Base-by-base conservation (phyloP, 2,329 filamentous ascomycete genomes). In the Colletotrichum magnum region DNA sequence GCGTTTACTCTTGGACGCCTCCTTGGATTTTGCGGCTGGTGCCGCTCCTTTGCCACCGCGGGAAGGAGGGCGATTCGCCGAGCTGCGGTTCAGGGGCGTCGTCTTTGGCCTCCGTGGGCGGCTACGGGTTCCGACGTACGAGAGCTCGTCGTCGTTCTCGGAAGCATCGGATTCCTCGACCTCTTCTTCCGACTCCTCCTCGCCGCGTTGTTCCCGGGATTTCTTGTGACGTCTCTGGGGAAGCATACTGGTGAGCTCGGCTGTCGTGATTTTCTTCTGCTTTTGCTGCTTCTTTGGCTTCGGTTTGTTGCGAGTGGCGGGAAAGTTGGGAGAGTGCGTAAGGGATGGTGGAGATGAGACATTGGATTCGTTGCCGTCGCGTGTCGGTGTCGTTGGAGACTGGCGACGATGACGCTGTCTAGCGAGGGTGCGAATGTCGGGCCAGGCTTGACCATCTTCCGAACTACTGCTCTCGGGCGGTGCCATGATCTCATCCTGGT, bases 311-410 rank as follows among this genome's bases (percentile, higher is more conserved):
- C 62, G 52, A 32, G 76, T 74, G 1, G 78, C 75, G 9, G 73
- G 77, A 69, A 82, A 85, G 73, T 91, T 91, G 39, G 90, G 90
- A 0, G 90, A 92, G 74, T 92, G 89, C 4, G 89, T 92, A 4
- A 92, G 81, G 0, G 90, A 91, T 0, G 90, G 90, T 0, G 89
- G 90, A 2, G 89, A 91, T 2, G 90, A 91, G 12, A 88, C 79
- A 53, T 89, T 85, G 0, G 87, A 89, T n/a, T 81, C 72, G 70
- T 83, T 78, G 52, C 82, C 82, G 26, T 81, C 76, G 7, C 77
- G 76, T 18, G 78, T 68, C 6, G 83, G 81, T 1, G 82, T 83
- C 15, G 77, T 77, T 15, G 77, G 71, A 2, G 81, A 81, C 5
- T 74, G 77, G 5, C 79, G 78, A 12, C 82, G 79, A 1, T 60